phyloP scores from a whole-genome alignment of 441 rosid species.

The Bruguiera hainesii region DNA sequence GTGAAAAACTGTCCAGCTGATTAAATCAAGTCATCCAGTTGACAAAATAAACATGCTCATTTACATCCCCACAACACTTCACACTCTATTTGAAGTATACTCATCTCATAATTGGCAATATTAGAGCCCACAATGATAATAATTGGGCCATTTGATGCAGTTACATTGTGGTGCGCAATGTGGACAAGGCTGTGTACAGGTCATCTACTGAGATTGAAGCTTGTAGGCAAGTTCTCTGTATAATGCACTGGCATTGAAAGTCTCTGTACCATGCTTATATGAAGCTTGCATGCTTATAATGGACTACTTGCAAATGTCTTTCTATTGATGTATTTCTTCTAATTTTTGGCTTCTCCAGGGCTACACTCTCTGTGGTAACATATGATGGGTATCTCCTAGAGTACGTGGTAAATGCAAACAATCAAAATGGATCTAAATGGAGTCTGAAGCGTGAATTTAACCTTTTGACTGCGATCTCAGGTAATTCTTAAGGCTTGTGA shows the following conservation, averaged over 20 bases:
- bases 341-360: constrained; percentile 39
- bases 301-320: not conserved
- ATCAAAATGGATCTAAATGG: constrained; percentile 57
- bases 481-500: constrained; percentile 13
- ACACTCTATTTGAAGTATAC: too few species aligned
- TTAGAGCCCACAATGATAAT: constrained; percentile 6
- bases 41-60: too few species aligned
- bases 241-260: not conserved
- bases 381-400: constrained; percentile 75
- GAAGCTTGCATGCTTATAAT: not conserved
- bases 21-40: not conserved
- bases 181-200: constrained; percentile 46
- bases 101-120: not conserved
- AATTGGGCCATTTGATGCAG: constrained; percentile 35
- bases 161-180: constrained; percentile 61
- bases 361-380: constrained; percentile 57
- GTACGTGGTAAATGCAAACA: constrained; percentile 50
- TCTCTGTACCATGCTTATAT: not conserved
- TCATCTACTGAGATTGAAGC: constrained; percentile 42
- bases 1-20: constrained; percentile 29
- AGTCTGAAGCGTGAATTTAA: constrained; percentile 66
- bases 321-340: constrained; percentile 17
- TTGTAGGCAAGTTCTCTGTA: constrained; percentile 40
- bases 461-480: constrained; percentile 37
- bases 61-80: too few species aligned